Evolutionary conservation across 768 basidiomycete genomes (phyloP), one percentile per base, ranked within the genome.

Genomic region (Kwoniella sp.): DNA sequence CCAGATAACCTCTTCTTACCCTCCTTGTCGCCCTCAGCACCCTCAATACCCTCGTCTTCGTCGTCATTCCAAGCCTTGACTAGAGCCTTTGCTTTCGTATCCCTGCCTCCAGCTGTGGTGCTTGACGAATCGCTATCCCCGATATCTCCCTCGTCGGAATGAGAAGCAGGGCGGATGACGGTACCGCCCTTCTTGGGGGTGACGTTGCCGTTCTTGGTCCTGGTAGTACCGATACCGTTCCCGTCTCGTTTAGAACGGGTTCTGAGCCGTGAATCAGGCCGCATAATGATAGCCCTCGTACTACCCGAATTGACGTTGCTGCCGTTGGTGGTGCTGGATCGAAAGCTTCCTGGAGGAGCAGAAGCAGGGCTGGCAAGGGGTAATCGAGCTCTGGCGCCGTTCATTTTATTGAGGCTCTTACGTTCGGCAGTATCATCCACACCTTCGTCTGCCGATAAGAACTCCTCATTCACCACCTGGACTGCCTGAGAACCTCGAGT

Each of bases 1-100:
- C 33, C 51, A 4, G 59, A 60, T 22, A 60, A 29, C 51, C 59
- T 60, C 37, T 60, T 60, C 9, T n/a, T n/a, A n/a, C 51, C 59
- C 3, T 53, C 37, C 27, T 27, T 30, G 21, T 60, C 49, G 24
- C 22, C 21, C 19, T 50, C 15, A 48, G 5, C 29, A 49, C 37
- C 27, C 7, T 33, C 10, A 44, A 21, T 27, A 47, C 48, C 44
- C 6, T 58, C 17, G 17, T 27, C 47, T 6, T 5, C 1, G 12
- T 24, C 29, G n/a, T 8, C 40, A 22, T 49, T 3, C 40, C 40
- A 44, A 10, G 40, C 7, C 40, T 19, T 44, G 40, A 44, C 40
- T 33, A 33, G 6, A 33, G 33, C 33, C 40, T 44, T 44, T 19
- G 40, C 17, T 15, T 44, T 44, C 17, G 10, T 44, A 29, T 37